Conservation (phyloP, 306 rosid genomes). For the Begonia loranthoides region DNA sequence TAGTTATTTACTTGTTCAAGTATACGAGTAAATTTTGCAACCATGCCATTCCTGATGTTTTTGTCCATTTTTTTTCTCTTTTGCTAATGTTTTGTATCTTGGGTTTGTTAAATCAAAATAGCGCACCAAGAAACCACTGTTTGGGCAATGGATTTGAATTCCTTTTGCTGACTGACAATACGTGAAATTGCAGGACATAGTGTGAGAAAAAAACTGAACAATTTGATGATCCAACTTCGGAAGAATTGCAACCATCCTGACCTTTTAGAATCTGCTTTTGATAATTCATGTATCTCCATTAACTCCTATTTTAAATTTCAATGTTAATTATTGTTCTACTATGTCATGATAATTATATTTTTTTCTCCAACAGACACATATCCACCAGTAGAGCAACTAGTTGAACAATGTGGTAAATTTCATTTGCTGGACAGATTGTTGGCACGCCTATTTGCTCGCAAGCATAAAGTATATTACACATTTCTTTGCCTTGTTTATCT, state of each 20-base stretch:
- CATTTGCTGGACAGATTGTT: conserved; percentile 64
- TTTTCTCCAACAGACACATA: conserved; percentile 30
- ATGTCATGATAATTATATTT: neutral
- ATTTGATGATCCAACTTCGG: conserved; percentile 75
- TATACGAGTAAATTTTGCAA: too few species aligned
- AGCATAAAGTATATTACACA: conserved; percentile 53
- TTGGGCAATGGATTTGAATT: too few species aligned
- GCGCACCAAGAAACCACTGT: too few species aligned
- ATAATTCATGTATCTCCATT: conserved; percentile 36
- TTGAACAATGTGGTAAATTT: conserved; percentile 86
- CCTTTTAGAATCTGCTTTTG: conserved; percentile 50
- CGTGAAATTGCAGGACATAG: conserved; percentile 31
- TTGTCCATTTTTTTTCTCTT: neutral
- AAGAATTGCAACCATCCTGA: conserved; percentile 97
- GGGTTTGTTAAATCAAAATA: too few species aligned
- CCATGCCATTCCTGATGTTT: neutral
- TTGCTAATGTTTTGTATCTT: too few species aligned
- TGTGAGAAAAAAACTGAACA: conserved; percentile 23
- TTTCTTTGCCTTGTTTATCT: conserved; percentile 5
- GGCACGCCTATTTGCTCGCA: conserved; percentile 39
- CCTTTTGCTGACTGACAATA: neutral
- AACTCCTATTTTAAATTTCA: too few species aligned
- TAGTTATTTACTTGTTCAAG: too few species aligned
- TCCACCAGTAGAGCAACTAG: conserved; percentile 70
- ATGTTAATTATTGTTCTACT: too few species aligned